Percentiles rank a stretch among this genome's conserved stretches.
Evolutionary conservation across 345 rosid species (phyloP).

Genomic region (Populus simonii): DNA sequence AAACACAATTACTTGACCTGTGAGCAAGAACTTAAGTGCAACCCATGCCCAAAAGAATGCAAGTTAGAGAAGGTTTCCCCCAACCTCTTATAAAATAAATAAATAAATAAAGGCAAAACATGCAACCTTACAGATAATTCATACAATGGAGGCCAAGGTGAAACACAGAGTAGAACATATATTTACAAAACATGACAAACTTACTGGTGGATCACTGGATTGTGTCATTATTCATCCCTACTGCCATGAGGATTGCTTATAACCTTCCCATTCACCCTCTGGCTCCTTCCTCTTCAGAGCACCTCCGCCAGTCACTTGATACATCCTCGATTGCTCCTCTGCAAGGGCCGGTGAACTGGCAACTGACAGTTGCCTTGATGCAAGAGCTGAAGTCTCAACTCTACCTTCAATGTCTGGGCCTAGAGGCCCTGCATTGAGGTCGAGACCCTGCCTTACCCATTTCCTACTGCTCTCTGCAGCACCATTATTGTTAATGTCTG

Average conservation of each 20-base stretch:
- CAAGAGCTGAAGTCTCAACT: slow-evolving; percentile 49
- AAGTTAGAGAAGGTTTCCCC: neutral
- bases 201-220: slow-evolving; percentile 29
- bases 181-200: slow-evolving; percentile 9
- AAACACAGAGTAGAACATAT: neutral
- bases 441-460: slow-evolving; percentile 70
- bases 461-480: slow-evolving; percentile 51
- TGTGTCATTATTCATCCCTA: slow-evolving; percentile 33
- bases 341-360: slow-evolving; percentile 46
- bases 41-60: neutral
- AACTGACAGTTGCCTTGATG: slow-evolving; percentile 50
- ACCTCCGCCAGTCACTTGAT: slow-evolving; percentile 55
- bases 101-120: neutral
- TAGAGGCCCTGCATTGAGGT: slow-evolving; percentile 82
- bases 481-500: slow-evolving; percentile 46
- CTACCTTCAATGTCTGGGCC: slow-evolving; percentile 61
- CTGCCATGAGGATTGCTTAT: slow-evolving; percentile 80
- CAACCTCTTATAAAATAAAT: neutral
- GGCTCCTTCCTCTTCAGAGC: slow-evolving; percentile 77
- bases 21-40: neutral
- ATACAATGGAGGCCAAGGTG: neutral
- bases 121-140: neutral
- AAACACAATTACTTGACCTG: neutral
- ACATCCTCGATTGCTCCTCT: slow-evolving; percentile 76
- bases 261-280: slow-evolving; percentile 88